Evolutionary conservation across 2,329 filamentous ascomycete species (phyloP), one percentile per base, ranked within the genome.

Genomic region (Colletotrichum liriopes): DNA sequence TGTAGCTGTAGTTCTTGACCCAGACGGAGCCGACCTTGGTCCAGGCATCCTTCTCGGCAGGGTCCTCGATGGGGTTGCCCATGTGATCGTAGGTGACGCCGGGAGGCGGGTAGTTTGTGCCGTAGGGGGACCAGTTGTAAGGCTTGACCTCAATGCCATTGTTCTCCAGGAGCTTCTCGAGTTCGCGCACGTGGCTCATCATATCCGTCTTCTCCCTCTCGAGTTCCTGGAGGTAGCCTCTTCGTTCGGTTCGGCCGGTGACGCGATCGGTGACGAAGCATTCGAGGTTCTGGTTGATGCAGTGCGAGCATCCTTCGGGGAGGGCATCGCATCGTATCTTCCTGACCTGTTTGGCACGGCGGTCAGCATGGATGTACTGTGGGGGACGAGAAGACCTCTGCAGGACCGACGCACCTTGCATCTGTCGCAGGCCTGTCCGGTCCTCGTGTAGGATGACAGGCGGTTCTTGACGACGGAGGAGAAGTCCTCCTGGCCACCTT

Each of bases 241-340:
- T 88, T 69, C 91, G 90, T 72, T 93, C 93, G 62, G 94, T 94
- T 74, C 93, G 92, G 71, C 94, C 93, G 4, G 93, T 95, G 78
- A 96, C 94, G 77, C 94, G 91, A 81, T 97, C 94, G 70, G 94
- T 97, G 65, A 95, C 95, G 82, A 90, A 92, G 83, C 94, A 97
- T 78, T 93, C 90, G 77, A 93, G 90, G 74, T 90, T 91, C 79
- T 93, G 93, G 81, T 93, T 91, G 76, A 90, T 85, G 84, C 94
- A 97, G 77, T 94, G 93, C 73, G 93, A 94, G 83, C 94, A 97
- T 74, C 94, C 94, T 75, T 93, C 92, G 41, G 93, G 90, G 51
- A 93, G 86, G 65, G 91, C 92, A 84, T 97, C 94, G 86, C 94
- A 97, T 79, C 93, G 91, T 77, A 97, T 97, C 83, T 97, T 97